Evolutionary conservation across 495 filamentous ascomycete genomes (phyloP).

Genomic region (Xylaria acuta): DNA sequence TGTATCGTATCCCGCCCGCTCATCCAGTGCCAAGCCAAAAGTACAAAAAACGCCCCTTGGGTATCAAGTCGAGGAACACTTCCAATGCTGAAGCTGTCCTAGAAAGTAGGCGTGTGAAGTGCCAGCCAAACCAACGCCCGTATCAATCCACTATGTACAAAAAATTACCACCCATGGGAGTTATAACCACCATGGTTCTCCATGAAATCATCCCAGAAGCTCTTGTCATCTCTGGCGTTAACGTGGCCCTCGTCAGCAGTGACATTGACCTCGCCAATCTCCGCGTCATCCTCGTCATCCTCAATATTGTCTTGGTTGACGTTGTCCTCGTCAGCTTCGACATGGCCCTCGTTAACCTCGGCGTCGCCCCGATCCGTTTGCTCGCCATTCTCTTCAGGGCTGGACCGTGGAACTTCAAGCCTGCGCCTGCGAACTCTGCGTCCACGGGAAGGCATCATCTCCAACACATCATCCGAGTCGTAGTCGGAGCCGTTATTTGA

Average conservation of each 20-base stretch:
- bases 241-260: not conserved
- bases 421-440: not conserved
- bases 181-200: not conserved
- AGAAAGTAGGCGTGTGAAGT: not conserved
- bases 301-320: not conserved
- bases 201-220: not conserved
- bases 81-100: not conserved
- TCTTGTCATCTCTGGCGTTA: not conserved
- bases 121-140: not conserved
- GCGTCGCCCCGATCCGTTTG: not conserved
- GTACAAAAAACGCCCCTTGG: not conserved
- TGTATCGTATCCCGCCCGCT: not conserved
- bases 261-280: not conserved
- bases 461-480: not conserved
- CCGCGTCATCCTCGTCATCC: not conserved
- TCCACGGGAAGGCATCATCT: not conserved
- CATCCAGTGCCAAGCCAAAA: not conserved
- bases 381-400: no score
- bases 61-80: not conserved
- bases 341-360: not conserved
- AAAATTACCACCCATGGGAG: not conserved
- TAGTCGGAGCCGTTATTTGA: not conserved
- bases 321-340: not conserved
- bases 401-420: no score
- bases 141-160: not conserved